These are phyloP conservation scores for Quercus tomentella DNA, from an alignment of 331 rosid genomes.

Conservation along the genomic window DNA sequence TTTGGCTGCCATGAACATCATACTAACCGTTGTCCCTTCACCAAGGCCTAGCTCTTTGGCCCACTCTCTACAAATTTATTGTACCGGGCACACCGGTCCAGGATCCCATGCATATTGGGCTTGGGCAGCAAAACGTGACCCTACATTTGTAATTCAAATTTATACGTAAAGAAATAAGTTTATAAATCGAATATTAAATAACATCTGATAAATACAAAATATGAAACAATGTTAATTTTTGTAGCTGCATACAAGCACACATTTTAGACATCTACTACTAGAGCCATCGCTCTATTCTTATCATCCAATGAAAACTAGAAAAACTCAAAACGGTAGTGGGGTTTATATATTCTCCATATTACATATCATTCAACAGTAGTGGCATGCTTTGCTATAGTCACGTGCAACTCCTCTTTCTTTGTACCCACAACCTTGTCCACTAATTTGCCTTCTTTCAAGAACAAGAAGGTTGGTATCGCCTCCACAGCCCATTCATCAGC, in stretches of 20 bases:
- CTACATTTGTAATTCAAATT: no score
- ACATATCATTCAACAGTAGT: conserved; percentile 7
- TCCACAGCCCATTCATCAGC: conserved; percentile 49
- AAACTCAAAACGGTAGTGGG: not conserved
- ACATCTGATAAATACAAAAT: no score
- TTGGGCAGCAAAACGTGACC: no score
- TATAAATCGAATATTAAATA: no score
- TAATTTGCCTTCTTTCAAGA: conserved; percentile 59
- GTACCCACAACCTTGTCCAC: conserved; percentile 73
- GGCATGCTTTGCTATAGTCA: conserved; percentile 31
- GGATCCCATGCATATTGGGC: no score
- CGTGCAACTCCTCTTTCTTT: conserved; percentile 40
- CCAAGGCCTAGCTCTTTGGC: no score
- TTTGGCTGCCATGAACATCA: no score
- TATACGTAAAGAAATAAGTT: no score
- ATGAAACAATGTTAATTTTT: not conserved
- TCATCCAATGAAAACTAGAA: not conserved
- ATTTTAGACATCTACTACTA: not conserved
- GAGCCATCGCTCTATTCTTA: not conserved
- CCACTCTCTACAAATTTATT: no score
- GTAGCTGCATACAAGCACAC: not conserved
- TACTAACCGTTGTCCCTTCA: no score
- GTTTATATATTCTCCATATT: not conserved
- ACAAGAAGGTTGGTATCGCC: conserved; percentile 76
- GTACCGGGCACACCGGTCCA: no score